phyloP scores from a whole-genome alignment of 1,284 basidiomycete genomes.

The Thecaphora frezii region DNA sequence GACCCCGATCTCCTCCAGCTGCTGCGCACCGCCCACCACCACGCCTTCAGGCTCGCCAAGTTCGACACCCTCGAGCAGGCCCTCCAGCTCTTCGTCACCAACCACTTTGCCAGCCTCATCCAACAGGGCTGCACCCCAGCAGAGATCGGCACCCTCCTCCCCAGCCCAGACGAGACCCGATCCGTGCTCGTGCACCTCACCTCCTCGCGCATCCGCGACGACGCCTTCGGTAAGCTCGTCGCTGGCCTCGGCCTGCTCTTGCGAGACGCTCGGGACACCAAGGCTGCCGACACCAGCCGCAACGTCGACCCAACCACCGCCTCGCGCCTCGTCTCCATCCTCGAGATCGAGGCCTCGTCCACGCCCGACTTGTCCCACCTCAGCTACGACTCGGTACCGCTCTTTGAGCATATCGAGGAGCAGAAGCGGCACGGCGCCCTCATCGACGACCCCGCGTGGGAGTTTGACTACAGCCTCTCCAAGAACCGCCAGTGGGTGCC shows the following conservation, averaged over 20 bases:
- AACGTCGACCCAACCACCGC: background rate
- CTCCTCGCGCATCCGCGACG: conserved; percentile 14
- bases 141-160: conserved; percentile 11
- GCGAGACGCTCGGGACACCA: background rate
- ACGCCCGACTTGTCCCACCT: conserved; percentile 7
- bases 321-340: conserved; percentile 6
- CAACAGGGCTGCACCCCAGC: conserved; percentile 16
- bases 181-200: background rate
- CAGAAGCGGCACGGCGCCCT: conserved; percentile 14
- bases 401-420: conserved; percentile 21
- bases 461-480: background rate
- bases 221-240: conserved; percentile 20
- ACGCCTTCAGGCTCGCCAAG: conserved; percentile 10
- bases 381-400: conserved; percentile 9
- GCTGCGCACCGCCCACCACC: background rate
- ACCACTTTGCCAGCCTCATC: conserved; percentile 29
- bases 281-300: too few relatives aligned
- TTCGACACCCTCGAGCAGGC: conserved; percentile 13
- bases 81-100: conserved; percentile 27
- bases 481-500: conserved; percentile 14
- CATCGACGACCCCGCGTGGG: conserved; percentile 19
- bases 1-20: background rate
- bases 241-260: background rate
- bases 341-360: background rate
- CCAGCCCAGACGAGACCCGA: background rate